Evolutionary conservation across 352 stramenopile species (phyloP).

Genomic region (Globisporangium orthogonon): DNA sequence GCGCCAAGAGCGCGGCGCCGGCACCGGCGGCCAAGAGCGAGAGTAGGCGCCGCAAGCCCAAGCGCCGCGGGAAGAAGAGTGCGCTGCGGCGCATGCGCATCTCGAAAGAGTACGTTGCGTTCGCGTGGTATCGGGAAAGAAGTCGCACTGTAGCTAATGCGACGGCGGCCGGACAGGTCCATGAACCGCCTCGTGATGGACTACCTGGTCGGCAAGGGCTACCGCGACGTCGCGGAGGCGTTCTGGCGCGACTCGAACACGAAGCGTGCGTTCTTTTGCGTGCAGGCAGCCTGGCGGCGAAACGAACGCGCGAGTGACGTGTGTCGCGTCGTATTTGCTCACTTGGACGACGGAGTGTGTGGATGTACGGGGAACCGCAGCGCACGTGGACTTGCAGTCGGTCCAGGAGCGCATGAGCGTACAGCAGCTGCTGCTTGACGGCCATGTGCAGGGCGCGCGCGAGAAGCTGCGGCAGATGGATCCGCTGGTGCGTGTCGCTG

Average conservation of each 20-base stretch:
- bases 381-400: slow-evolving; percentile 63
- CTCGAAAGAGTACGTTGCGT: slow-evolving; percentile 52
- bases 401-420: slow-evolving; percentile 71
- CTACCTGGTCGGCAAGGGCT: slow-evolving; percentile 76
- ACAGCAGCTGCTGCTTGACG: slow-evolving; percentile 57
- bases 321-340: too few relatives aligned
- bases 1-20: slow-evolving; percentile 6
- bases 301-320: too few relatives aligned
- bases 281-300: too few relatives aligned
- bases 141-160: background rate
- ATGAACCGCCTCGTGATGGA: slow-evolving; percentile 83
- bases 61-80: slow-evolving; percentile 14
- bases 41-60: slow-evolving; percentile 12
- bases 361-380: slow-evolving; percentile 12
- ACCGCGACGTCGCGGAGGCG: slow-evolving; percentile 66
- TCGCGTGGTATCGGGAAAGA: background rate
- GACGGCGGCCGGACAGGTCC: slow-evolving; percentile 19
- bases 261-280: slow-evolving; percentile 38
- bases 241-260: slow-evolving; percentile 68
- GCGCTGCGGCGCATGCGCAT: slow-evolving; percentile 44
- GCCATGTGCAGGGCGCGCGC: slow-evolving; percentile 51
- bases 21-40: slow-evolving; percentile 10
- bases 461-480: slow-evolving; percentile 50
- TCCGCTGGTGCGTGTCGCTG: slow-evolving; percentile 18
- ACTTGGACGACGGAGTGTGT: too few relatives aligned